A percentile compares a stretch with the other conserved stretches of the same genome.
Evolutionary conservation across 176 grass and related monocot genomes (phyloP).

Genomic region (Dendrocalamus sinicus): DNA sequence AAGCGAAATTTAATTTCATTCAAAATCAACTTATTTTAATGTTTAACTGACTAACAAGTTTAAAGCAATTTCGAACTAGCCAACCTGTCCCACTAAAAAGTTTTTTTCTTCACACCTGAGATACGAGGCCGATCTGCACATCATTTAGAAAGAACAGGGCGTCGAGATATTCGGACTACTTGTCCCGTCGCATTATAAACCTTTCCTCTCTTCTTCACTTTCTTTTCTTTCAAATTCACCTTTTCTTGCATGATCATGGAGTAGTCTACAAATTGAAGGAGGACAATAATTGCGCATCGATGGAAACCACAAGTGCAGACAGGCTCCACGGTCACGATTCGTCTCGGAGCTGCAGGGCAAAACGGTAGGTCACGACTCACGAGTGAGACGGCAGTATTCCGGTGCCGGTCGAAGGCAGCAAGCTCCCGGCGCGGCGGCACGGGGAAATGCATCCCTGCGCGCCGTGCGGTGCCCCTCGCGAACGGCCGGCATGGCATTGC

Average conservation of each 20-base stretch:
- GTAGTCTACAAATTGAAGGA: background rate
- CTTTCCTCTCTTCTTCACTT: background rate
- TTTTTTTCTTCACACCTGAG: no score
- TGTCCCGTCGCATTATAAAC: background rate
- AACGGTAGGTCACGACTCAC: background rate
- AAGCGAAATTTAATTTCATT: no score
- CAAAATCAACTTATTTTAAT: no score
- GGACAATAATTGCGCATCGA: background rate
- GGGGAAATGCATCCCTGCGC: background rate
- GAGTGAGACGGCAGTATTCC: background rate
- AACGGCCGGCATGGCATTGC: background rate
- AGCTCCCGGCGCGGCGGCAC: background rate
- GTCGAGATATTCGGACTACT: background rate
- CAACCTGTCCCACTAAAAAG: no score
- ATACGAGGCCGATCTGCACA: background rate
- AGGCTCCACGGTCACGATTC: background rate
- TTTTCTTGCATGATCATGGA: background rate
- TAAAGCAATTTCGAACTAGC: no score
- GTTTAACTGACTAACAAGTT: no score
- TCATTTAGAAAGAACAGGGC: background rate
- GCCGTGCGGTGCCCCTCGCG: background rate
- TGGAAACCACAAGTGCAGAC: background rate
- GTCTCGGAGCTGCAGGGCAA: background rate
- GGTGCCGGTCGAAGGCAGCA: background rate
- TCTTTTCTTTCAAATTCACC: background rate